A percentile compares a stretch with the other conserved stretches of the same genome.
Conservation (phyloP, 345 rosid species). For the Bruguiera sexangula region DNA sequence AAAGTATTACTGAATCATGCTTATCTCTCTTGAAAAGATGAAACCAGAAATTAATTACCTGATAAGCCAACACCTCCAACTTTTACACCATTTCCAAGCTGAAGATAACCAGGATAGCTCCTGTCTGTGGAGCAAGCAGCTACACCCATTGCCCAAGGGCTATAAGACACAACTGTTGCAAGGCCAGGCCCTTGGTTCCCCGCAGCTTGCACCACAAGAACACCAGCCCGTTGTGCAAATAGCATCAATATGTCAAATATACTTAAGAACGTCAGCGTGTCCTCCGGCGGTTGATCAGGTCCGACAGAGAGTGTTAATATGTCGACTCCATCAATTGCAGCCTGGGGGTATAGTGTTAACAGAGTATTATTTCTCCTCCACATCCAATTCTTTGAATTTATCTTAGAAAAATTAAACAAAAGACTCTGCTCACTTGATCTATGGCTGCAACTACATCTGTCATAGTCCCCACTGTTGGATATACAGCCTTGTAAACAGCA, state of each 20-base stretch:
- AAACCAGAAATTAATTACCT: slow-evolving; percentile 30
- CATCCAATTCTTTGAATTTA: background rate
- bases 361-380: background rate
- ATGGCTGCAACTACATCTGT: slow-evolving; percentile 85
- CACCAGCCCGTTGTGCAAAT: slow-evolving; percentile 64
- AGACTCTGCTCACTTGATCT: slow-evolving; percentile 55
- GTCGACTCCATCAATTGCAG: slow-evolving; percentile 67
- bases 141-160: slow-evolving; percentile 77
- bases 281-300: slow-evolving; percentile 70
- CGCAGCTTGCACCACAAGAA: slow-evolving; percentile 81
- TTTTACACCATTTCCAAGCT: slow-evolving; percentile 55
- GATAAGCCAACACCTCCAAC: slow-evolving; percentile 66
- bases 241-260: slow-evolving; percentile 58
- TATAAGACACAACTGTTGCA: slow-evolving; percentile 59
- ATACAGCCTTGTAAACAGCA: slow-evolving; percentile 81
- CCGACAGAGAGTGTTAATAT: slow-evolving; percentile 59
- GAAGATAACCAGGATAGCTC: slow-evolving; percentile 50
- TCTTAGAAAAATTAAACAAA: background rate
- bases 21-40: background rate
- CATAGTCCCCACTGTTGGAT: slow-evolving; percentile 68
- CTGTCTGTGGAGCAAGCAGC: slow-evolving; percentile 66
- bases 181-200: slow-evolving; percentile 71
- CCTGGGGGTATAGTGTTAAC: slow-evolving; percentile 31
- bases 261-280: slow-evolving; percentile 50
- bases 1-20: background rate